A percentile compares a stretch with the other conserved stretches of the same genome.
These are phyloP conservation scores for Alternaria triticina DNA, from an alignment of 2,329 filamentous ascomycete species.

Conservation along the genomic window DNA sequence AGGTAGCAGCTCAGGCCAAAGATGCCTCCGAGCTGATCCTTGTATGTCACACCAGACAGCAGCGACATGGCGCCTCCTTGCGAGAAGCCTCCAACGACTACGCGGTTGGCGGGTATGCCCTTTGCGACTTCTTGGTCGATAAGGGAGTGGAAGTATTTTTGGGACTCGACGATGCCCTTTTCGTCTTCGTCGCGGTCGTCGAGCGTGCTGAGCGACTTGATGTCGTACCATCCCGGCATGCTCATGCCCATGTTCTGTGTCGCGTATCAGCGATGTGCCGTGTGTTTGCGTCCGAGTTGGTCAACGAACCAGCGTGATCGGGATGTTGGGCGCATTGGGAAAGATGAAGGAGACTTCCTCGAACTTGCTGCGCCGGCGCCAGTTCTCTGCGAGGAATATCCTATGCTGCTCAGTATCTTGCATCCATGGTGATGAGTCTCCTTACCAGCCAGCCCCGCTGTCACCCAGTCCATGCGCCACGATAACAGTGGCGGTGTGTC, in stretches of 20 bases:
- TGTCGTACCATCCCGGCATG: constrained; percentile 91
- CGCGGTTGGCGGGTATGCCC: constrained; percentile 81
- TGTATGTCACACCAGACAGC: constrained; percentile 76
- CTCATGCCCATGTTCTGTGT: constrained; percentile 72
- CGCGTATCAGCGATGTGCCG: constrained; percentile 1
- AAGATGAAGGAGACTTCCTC: constrained; percentile 93
- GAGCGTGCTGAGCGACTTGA: constrained; percentile 59
- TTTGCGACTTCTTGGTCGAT: constrained; percentile 81
- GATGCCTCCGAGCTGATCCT: constrained; percentile 82
- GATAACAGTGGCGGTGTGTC: constrained; percentile 93
- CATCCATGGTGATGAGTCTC: background rate
- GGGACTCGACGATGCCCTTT: constrained; percentile 73
- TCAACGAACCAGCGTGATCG: constrained; percentile 75
- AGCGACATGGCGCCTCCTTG: constrained; percentile 89
- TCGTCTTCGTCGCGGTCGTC: constrained; percentile 66
- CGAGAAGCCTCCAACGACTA: constrained; percentile 85
- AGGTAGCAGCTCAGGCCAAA: constrained; percentile 86
- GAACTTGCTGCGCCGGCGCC: constrained; percentile 78
- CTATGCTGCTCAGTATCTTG: constrained; percentile 47
- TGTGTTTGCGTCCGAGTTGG: background rate
- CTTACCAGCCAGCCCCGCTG: constrained; percentile 73
- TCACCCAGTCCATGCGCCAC: constrained; percentile 93
- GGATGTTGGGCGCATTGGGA: constrained; percentile 85
- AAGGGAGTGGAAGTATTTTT: constrained; percentile 77
- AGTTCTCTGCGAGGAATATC: constrained; percentile 84